Evolutionary conservation across 257 asterid species (phyloP).

Genomic region (Pogostemon cablin): DNA sequence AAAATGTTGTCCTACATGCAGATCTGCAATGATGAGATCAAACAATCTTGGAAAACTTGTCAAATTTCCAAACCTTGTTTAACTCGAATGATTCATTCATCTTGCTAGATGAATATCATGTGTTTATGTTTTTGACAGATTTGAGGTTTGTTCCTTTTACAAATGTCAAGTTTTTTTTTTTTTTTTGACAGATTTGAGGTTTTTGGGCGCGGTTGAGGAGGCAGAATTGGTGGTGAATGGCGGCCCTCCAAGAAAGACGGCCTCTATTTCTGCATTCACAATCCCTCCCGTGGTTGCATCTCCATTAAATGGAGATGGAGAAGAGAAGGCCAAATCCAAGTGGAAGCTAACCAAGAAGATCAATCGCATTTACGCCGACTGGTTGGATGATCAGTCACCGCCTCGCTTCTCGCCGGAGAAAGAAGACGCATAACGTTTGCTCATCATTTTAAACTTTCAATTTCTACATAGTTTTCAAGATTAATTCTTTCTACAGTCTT

Average conservation of each 20-base stretch:
- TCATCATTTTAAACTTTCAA: not conserved
- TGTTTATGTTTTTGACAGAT: too few species aligned
- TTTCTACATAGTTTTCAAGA: conserved; percentile 4
- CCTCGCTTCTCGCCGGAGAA: conserved; percentile 43
- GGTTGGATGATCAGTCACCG: conserved; percentile 64
- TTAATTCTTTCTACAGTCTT: not conserved
- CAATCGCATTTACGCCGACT: conserved; percentile 68
- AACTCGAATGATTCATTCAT: not conserved
- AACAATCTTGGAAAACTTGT: not conserved
- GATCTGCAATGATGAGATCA: not conserved
- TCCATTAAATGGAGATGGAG: conserved; percentile 37
- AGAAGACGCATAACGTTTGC: conserved; percentile 24
- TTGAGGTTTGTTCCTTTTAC: not conserved
- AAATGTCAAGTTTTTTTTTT: not conserved
- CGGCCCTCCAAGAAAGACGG: conserved; percentile 40
- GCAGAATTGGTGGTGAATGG: conserved; percentile 33
- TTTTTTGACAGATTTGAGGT: conserved; percentile 48
- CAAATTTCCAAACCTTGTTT: not conserved
- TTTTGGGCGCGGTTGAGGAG: conserved; percentile 39
- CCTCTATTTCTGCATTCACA: conserved; percentile 25
- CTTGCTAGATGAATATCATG: not conserved
- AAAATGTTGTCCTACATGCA: not conserved
- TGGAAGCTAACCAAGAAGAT: conserved; percentile 70
- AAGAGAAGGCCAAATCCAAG: conserved; percentile 38
- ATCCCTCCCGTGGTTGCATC: conserved; percentile 34